Evolutionary conservation across 1,284 basidiomycete species (phyloP), one percentile per base, ranked within the genome.

Genomic region (Heliocybe sulcata): DNA sequence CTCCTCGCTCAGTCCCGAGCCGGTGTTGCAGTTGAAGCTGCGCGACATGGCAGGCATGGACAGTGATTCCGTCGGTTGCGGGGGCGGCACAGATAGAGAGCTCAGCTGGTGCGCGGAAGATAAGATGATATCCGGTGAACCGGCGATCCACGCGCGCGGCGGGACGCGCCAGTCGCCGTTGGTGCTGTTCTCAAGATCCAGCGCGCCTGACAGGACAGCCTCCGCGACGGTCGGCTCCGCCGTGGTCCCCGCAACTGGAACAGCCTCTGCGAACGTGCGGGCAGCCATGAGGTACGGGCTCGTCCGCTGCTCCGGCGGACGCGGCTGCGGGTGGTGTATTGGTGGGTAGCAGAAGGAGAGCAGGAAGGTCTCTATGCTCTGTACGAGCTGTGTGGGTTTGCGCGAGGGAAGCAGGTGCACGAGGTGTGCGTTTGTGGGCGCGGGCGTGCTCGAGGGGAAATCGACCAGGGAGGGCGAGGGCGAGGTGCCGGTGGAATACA

Each of bases 281-380:
- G 65, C 52, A 23, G 67, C 62, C 59, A 73, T 65, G 45, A 74
- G 59, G 62, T 65, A 74, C 19, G 71, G 61, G 12, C 64, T 58
- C 10, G 67, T 65, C 25, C 61, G 65, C 38, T 66, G 49, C 51
- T 51, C 55, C 61, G 33, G 57, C 53, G 1, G 3, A n/a, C 27
- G 48, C 52, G 51, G 27, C 35, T 42, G 51, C 29, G 51, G 20
- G 47, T 59, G 50, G 35, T 61, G 57, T 2, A 57, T 45, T 6
- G 58, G 50, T 9, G 64, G 62, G 49, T 58, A 61, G 8, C 65
- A 64, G 58, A 70, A 73, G 1, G 69, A 67, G 20, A 72, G 62
- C 20, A 72, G 64, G 61, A 72, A 73, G 6, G 67, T 58, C 55
- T 73, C 72, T 51, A 74, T 64, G 59, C 65, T 69, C 33, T 68